Evolutionary conservation across 805 yeast genomes (phyloP).

Genomic region (Ogataea populi-albae): DNA sequence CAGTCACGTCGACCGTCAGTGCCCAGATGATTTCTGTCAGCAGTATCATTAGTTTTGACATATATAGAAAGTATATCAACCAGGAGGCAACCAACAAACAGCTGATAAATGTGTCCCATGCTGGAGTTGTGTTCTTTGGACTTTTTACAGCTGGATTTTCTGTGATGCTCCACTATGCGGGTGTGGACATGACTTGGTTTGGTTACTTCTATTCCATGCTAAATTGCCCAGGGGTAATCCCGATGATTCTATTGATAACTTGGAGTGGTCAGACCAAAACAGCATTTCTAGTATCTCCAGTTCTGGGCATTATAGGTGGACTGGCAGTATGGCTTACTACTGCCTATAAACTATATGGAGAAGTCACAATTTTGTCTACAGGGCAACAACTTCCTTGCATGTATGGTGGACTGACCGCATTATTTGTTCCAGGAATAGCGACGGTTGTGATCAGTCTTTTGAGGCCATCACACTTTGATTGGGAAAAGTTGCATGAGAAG

Average conservation of each 20-base stretch:
- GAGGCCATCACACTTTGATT: conserved; percentile 32
- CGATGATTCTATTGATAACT: conserved; percentile 34
- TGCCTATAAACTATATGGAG: conserved; percentile 31
- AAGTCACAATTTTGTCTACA: conserved; percentile 25
- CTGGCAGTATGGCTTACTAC: conserved; percentile 33
- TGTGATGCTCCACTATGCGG: conserved; percentile 35
- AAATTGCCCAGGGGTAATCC: conserved; percentile 40
- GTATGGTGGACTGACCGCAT: conserved; percentile 34
- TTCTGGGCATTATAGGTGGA: conserved; percentile 32
- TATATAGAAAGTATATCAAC: conserved; percentile 42
- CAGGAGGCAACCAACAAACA: conserved; percentile 41
- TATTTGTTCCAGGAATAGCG: conserved; percentile 34
- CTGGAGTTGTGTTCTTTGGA: conserved; percentile 39
- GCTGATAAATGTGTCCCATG: conserved; percentile 41
- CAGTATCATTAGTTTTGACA: conserved; percentile 43
- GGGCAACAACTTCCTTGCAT: conserved; percentile 36
- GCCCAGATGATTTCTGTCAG: conserved; percentile 41
- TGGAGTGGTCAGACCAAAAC: conserved; percentile 30
- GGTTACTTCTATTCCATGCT: conserved; percentile 36
- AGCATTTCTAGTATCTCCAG: conserved; percentile 35
- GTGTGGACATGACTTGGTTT: conserved; percentile 37
- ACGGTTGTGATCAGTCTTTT: conserved; percentile 30
- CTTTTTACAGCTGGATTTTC: conserved; percentile 38
- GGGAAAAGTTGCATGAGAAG: conserved; percentile 26
- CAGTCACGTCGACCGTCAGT: conserved; percentile 41